Evolutionary conservation across 2,329 filamentous ascomycete species (phyloP), one percentile per base, ranked within the genome.

Genomic region (Trichoderma atrobrunneum): DNA sequence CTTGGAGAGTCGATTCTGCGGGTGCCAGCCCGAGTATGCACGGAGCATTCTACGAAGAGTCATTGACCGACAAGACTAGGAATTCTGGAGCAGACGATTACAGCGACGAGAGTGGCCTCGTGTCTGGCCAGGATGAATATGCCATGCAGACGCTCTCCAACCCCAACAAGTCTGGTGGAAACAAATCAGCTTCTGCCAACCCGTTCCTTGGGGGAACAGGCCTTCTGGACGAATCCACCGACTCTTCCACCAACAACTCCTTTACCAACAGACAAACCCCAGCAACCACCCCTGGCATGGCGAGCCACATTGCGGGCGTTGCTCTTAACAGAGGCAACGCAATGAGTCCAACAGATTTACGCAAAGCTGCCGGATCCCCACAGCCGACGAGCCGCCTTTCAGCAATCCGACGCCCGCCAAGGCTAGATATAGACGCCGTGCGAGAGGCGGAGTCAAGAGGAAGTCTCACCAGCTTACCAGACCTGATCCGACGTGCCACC

Each of bases 391-490:
- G 83, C 74, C 82, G 84, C 21, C 75, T 89, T 28, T 90, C 89
- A 12, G 87, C 86, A 14, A 84, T 90, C 71, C 84, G 86, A 75
- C 83, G 88, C 63, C 95, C 95, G 36, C 92, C 93, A 4, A 89
- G 88, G 43, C 84, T 98, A 5, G 90, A 98, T 78, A 91, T 98
- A 28, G 91, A 95, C 78, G 93, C 93, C 5, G 92, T 97, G 4
- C 88, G 90, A 75, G 90, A 92, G 66, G 93, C 93, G 18, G 94
- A 98, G 80, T 89, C 92, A 1, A 89, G 96, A 78, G 95, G 94
- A 5, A 98, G 95, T 79, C 85, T 97, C 74, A 98, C 96, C 1
- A 98, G 95, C 81, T 84, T 99, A 72, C 92, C 95, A 0, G 96
- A 98, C 79, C 84, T 99, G 73, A 98, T 99, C 76, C 88, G 90